These are phyloP conservation scores for grape (Vitis vinifera) DNA, from an alignment of 164 flowering plant species.

Conservation along the genomic window ASM3070453v1 NC_081818.1:1765001-1765500, in stretches of 20 bases:
- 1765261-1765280: constrained; percentile 59
- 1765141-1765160: constrained; percentile 77
- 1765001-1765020: not conserved
- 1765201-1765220: constrained; percentile 87
- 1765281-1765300: constrained; percentile 82
- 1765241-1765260: constrained; percentile 85
- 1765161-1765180: constrained; percentile 78
- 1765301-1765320: constrained; percentile 94
- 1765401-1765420: not conserved
- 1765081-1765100: constrained; percentile 77
- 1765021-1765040: not conserved
- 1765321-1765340: constrained; percentile 96
- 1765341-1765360: constrained; percentile 15
- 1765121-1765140: constrained; percentile 90
- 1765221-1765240: constrained; percentile 95
- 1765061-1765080: not conserved
- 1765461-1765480: constrained; percentile 82
- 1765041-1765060: no score
- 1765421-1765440: not conserved
- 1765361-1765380: not conserved
- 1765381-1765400: no score
- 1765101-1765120: constrained; percentile 92
- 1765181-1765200: constrained; percentile 88
- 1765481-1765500: constrained; percentile 98
- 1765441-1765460: constrained; percentile 29